Base-by-base conservation (phyloP, 805 yeast species). In the Yarrowia sp. region DNA sequence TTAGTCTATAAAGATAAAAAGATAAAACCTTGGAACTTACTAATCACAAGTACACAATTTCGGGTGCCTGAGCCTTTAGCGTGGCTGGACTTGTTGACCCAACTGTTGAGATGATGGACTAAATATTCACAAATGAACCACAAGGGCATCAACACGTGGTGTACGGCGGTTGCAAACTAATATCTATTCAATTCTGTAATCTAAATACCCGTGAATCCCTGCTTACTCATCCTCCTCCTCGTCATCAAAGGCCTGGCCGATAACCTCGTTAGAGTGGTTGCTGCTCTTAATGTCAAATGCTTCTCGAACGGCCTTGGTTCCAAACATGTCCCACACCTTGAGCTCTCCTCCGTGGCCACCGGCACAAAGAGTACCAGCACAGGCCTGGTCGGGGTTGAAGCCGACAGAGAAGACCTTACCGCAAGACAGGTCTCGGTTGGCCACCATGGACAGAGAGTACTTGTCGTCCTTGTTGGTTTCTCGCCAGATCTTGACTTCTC, bases 261-360 rank as follows among this genome's bases (percentile, higher is more conserved):
- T 48, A 21, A 61, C 46, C 17, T 61, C 64, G 46, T 61, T 61
- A 16, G 56, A 44, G n/a, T 33, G 46, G 46, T 61, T 48, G 28
- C 36, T 28, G 51, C 51, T 33, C 56, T 61, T 61, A 46, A 61
- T 82, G 70, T 82, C 83, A 76, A 93, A 87, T 2, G 88, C 78
- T 52, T 80, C 80, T 71, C 97, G 83, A 19, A 92, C 92, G 16
- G 93, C 81, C 67, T 84, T 80, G 78, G 95, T 95, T 62, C 90
- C 83, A 74, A 92, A 89, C 9, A 87, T 82, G 77, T 95, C 98
- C 96, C 98, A 95, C 78, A 95, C 83, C 78, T 92, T 92, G 75
- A 95, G 80, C 14, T 89, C 88, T 17, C 92, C 88, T 62, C 82
- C 82, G 46, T 89, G 90, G 72, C 99, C 99, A 70, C 97, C 98